These are phyloP conservation scores for Catenaria anguillulae DNA, from an alignment of 371 early-diverging fungal species.

Conservation along the genomic window DNA sequence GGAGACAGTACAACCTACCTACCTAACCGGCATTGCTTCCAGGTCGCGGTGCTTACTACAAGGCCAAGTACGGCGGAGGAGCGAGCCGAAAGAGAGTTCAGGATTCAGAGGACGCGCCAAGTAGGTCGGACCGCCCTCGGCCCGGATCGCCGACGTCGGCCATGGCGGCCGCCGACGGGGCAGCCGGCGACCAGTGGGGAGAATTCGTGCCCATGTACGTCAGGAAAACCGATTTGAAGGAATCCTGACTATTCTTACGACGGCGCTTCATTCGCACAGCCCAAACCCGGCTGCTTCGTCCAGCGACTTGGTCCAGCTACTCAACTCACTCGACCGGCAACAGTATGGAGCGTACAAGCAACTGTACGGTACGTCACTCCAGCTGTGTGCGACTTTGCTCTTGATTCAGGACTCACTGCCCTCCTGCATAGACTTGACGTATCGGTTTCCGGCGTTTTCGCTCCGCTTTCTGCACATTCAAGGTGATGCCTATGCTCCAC, in stretches of 20 bases:
- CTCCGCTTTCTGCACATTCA: slow-evolving; percentile 23
- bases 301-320: not conserved
- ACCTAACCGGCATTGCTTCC: too few species aligned
- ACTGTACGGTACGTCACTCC: too few species aligned
- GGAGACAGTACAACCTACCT: too few species aligned
- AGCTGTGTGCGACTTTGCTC: too few species aligned
- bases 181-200: not conserved
- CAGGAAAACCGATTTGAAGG: not conserved
- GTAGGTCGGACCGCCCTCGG: too few species aligned
- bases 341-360: slow-evolving; percentile 17
- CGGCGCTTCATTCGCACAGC: not conserved
- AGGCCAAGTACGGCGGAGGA: slow-evolving; percentile 10
- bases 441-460: slow-evolving; percentile 12
- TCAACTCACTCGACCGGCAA: slow-evolving; percentile 7
- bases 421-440: not conserved
- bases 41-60: slow-evolving; percentile 14
- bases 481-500: slow-evolving; percentile 30
- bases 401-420: too few species aligned
- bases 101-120: not conserved
- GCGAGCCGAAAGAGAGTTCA: not conserved
- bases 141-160: too few species aligned
- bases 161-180: too few species aligned
- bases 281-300: not conserved
- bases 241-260: not conserved
- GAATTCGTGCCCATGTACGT: not conserved